Base-by-base conservation (phyloP, 768 basidiomycete genomes). In the Mrakia hoshinonis region DNA sequence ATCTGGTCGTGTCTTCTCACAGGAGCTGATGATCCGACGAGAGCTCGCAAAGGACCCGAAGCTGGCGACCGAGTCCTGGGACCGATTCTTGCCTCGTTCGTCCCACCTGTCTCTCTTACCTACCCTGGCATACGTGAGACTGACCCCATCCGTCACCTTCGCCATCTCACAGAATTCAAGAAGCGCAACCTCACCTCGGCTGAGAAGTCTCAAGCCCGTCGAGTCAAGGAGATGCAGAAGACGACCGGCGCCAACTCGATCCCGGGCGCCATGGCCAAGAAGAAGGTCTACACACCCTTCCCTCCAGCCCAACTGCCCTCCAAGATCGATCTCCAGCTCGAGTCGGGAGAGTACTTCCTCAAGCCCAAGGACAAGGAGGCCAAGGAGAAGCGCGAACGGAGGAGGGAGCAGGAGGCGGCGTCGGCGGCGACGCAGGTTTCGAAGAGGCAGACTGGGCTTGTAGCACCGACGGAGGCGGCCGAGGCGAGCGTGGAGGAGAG, bases 11-110 rank as follows among this genome's bases (percentile, higher is more conserved):
- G 2, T 55, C 22, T n/a, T 15, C n/a, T 49, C 22, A 11, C 76
- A 94, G 93, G 96, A 98, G 81, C 84, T 99, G 36, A 99, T 99
- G 96, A 93, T 99, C 76, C 87, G 92, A 67, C 89, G 95, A 55
- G 96, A 99, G 81, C 84, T 99, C 6, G 92, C 95, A 29, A 98
- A 98, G 82, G 96, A 99, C 77, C 95, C 96, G 5, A 94, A 95
- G 77, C 85, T 99, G 22, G 93, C 89, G 0, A 87, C 83, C 15
- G 93, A 98, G 77, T 89, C 88, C 29, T 99, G 96, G 96, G 95
- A 98, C 75, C 86, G 96, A 20, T 99, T 98, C 83, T 83, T 99
- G 18, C 96, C 96, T 22, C 87, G 79, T 80, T 54, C 74, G 78
- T 77, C 7, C 22, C 1, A n/a, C 34, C 31, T 20, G 9, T 20